Base-by-base conservation (phyloP, 2,329 filamentous ascomycete species). In the Phyllosticta citriasiana region DNA sequence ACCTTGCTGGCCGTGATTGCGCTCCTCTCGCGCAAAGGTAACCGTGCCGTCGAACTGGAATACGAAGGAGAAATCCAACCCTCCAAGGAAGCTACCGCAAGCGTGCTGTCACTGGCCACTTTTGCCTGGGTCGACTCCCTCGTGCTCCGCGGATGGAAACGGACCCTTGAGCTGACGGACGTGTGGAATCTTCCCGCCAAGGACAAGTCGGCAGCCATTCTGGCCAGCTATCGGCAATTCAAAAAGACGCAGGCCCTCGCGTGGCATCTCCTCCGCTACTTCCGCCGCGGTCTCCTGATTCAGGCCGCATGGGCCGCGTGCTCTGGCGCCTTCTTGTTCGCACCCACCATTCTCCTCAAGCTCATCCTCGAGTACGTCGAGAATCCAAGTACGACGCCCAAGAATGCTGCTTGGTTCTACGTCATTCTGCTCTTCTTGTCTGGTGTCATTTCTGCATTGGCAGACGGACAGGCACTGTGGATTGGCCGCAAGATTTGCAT, bases 341-440 rank as follows among this genome's bases (percentile, higher is more conserved):
- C 89, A 14, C 94, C 94, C 1, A 99, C 94, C 2, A 79, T 99
- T 55, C 82, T 99, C 22, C 82, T 99, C 51, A 93, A 92, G 71
- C 88, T 88, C 16, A 97, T 99, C 63, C 80, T 99, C 27, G 87
- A 97, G 73, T 97, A 95, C 69, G 88, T 97, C n/a, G 91, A 99
- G 75, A 80, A 88, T 60, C 91, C 92, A 1, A 80, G 84, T 0
- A 78, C 80, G 3, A 88, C 88, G 0, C 92, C 94, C 0, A 77
- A 82, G 57, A 97, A 94, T 71, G 91, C 96, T 19, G 86, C 96
- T 24, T 99, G 94, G 94, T 85, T 99, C 57, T 96, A 93, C 68
- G 94, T 97, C 55, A 91, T 96, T 55, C 80, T 96, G 2, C 83
- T 99, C 7, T 93, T 96, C 51, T 80, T 91, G 51, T 88, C 92